Evolutionary conservation across 768 basidiomycete species (phyloP), one percentile per base, ranked within the genome.

Genomic region (Boletus vinaceobasis): DNA sequence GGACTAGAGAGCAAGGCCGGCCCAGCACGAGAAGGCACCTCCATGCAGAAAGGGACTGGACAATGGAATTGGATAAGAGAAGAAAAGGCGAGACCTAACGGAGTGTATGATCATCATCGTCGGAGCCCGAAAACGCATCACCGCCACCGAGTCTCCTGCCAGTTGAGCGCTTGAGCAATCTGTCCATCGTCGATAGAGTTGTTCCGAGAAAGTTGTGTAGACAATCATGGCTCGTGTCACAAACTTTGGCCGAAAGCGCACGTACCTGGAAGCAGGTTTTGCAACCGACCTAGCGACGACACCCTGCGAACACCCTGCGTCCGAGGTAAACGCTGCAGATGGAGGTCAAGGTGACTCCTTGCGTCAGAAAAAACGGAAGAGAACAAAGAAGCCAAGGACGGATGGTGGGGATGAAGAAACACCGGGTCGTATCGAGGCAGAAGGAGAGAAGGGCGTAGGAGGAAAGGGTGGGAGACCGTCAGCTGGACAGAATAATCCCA

Each of bases 241-340:
- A 9, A 84, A 82, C 60, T 78, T 90, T 67, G 85, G 84, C n/a
- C 77, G 79, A 50, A 92, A 91, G 66, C 74, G 89, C 47, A 85
- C 83, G 5, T 83, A 88, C 63, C 58, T 90, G 14, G 76, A 90
- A 56, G 85, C 88, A 14, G 83, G 81, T 0, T 81, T 87, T 59
- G 33, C 56, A 33, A 50, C 45, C 31, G 57, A 58, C 17, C 29
- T 23, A 15, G 10, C 67, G 14, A 43, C 51, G 19, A 38, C 56
- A 21, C 37, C 44, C 26, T 45, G 32, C 19, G 46, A 56, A 46
- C 52, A 38, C 23, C 40, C 31, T 33, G 29, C 29, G 26, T n/a
- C 48, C 15, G 57, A 50, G 11, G 43, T 19, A 43, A 48, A 51
- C 14, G 36, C 43, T 19, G 17, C 35, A 6, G 43, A 44, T 27